These are phyloP conservation scores for Echium plantagineum DNA, from an alignment of 257 asterid species.

Conservation along the genomic window DNA sequence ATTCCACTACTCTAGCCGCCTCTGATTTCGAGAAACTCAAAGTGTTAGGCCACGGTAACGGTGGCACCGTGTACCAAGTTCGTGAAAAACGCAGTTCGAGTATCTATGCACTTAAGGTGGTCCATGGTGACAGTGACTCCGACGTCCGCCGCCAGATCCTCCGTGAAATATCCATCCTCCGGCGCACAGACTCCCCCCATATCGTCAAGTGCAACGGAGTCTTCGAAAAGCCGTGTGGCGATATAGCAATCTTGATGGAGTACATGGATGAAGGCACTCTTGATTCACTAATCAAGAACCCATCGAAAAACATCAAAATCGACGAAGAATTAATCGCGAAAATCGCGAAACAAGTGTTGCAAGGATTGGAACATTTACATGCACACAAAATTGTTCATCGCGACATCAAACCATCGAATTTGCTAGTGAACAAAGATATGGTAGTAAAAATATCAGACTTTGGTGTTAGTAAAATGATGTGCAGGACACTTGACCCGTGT, in stretches of 20 bases:
- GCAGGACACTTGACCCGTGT: slow-evolving; percentile 66
- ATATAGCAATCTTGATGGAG: slow-evolving; percentile 67
- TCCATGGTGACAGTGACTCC: slow-evolving; percentile 71
- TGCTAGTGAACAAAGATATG: slow-evolving; percentile 46
- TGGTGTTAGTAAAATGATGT: slow-evolving; percentile 81
- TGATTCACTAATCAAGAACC: slow-evolving; percentile 26
- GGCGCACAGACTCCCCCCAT: slow-evolving; percentile 72
- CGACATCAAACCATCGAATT: slow-evolving; percentile 67
- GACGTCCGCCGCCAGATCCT: slow-evolving; percentile 67
- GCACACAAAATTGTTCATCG: slow-evolving; percentile 69
- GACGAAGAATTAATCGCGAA: slow-evolving; percentile 38
- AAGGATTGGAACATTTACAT: slow-evolving; percentile 64
- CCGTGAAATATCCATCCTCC: slow-evolving; percentile 74
- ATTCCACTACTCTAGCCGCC: slow-evolving; percentile 14
- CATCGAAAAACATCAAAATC: slow-evolving; percentile 24
- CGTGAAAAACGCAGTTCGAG: slow-evolving; percentile 50
- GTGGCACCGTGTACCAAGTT: slow-evolving; percentile 85
- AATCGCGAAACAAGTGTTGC: slow-evolving; percentile 47
- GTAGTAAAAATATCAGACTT: slow-evolving; percentile 75
- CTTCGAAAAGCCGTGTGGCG: slow-evolving; percentile 65
- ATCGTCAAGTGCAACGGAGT: slow-evolving; percentile 71
- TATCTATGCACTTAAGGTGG: slow-evolving; percentile 61
- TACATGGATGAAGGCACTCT: slow-evolving; percentile 82
- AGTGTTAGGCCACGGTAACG: slow-evolving; percentile 81
- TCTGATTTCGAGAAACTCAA: slow-evolving; percentile 66